Percentiles rank a stretch among this genome's conserved stretches.
Evolutionary conservation across 495 filamentous ascomycete genomes (phyloP).

Genomic region (Astrothelium subdiscretum): DNA sequence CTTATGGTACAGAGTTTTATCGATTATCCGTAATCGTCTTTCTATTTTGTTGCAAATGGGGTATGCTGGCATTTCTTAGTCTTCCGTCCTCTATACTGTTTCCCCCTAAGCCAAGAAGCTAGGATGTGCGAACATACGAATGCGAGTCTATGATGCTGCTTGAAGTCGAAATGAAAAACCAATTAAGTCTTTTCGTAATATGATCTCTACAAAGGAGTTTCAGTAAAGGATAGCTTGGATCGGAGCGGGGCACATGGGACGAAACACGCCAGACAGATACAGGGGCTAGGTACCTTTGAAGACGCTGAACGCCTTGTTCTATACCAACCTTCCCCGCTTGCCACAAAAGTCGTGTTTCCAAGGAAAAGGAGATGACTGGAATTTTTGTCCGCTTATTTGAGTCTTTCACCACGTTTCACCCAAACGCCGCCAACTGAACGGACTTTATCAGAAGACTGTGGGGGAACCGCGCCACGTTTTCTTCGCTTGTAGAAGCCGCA

Average conservation of each 20-base stretch:
- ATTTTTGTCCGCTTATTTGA: background rate
- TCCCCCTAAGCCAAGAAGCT: background rate
- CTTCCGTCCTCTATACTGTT: background rate
- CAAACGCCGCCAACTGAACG: background rate
- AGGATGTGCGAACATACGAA: background rate
- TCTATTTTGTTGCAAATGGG: background rate
- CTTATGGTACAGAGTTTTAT: conserved; percentile 1
- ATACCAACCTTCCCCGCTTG: background rate
- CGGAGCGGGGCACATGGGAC: background rate
- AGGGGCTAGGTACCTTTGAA: background rate
- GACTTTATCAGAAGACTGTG: background rate
- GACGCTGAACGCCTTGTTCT: background rate
- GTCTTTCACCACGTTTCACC: background rate
- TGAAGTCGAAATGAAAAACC: background rate
- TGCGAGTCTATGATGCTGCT: background rate
- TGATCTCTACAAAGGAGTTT: background rate
- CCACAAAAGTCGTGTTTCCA: background rate
- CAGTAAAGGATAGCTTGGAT: background rate
- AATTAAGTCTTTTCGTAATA: background rate
- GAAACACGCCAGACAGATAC: background rate
- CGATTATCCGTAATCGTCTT: background rate
- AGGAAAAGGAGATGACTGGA: background rate
- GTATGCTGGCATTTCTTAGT: background rate
- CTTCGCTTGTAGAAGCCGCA: conserved; percentile 1
- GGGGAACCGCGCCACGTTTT: background rate